Base-by-base conservation (phyloP, 2,329 filamentous ascomycete genomes). In the Trichoderma guizhouense region DNA sequence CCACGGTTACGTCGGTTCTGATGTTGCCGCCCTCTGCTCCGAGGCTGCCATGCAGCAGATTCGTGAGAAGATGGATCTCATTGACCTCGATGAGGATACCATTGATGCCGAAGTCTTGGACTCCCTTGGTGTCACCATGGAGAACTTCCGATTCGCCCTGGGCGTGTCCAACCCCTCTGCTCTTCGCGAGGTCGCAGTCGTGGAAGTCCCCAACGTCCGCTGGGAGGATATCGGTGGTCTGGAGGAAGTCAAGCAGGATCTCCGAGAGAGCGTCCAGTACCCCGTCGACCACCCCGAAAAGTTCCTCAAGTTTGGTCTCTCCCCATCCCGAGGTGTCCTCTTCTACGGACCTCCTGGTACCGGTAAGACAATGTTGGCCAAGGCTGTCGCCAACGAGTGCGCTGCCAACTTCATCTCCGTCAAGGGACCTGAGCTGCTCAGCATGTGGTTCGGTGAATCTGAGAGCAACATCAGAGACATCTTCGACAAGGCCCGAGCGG, bases 361-460 rank as follows among this genome's bases (percentile, higher is more conserved):
- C 81, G 96, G 96, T 97, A 99, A 99, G 89, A 99, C 96, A 74
- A 90, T 99, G 87, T 92, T 99, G 86, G 96, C 96, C 82, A 99
- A 99, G 90, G 96, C 96, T 78, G 96, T 99, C 76, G 96, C 96
- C 85, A 99, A 98, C 85, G 96, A 99, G 87, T 98, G 95, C 81
- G 93, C 96, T 74, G 96, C 96, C 88, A 99, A 99, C 88, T 99
- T 99, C 86, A 98, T 99, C 82, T 99, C 96, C 53, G 92, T 99
- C 84, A 99, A 99, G 90, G 96, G 96, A 74, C 97, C 96, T 72
- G 96, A 99, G 83, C 88, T 99, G 79, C 90, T 99, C 78, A 98
- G 94, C 83, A 99, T 99, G 96, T 99, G 96, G 96, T 99, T 99
- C 81, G 96, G 96, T 91, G 96, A 99, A 86, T 99, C 96, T 69